Conservation (phyloP, 352 stramenopile species). For the Globisporangium acanthophoron region DNA sequence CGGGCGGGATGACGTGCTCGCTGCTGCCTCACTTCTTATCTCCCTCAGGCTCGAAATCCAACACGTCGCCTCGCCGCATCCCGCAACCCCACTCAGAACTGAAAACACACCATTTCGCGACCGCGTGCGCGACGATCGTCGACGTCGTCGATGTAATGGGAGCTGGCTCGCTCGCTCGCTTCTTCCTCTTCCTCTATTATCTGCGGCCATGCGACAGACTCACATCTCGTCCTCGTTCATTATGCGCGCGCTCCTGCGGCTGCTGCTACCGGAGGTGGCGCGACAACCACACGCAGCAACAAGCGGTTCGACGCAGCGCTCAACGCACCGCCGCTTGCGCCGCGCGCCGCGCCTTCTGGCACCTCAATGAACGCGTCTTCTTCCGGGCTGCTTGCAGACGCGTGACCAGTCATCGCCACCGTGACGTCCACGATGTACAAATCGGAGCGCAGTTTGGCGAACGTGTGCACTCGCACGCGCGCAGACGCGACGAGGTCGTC, state of each 20-base stretch:
- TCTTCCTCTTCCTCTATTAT: neutral
- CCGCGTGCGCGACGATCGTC: neutral
- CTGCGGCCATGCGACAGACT: neutral
- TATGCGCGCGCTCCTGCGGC: neutral
- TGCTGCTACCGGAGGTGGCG: neutral
- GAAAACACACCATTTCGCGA: neutral
- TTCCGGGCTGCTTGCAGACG: too few species aligned
- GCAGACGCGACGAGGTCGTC: conserved; percentile 35
- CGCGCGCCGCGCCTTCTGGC: conserved; percentile 9
- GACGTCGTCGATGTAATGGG: neutral
- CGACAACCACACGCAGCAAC: neutral
- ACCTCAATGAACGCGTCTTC: conserved; percentile 8
- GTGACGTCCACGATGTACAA: conserved; percentile 27
- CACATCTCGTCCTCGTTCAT: neutral
- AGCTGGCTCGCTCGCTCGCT: neutral
- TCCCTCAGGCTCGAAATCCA: neutral
- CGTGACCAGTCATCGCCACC: neutral
- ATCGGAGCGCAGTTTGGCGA: conserved; percentile 39
- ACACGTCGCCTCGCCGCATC: neutral
- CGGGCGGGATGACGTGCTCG: too few species aligned
- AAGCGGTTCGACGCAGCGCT: conserved; percentile 15
- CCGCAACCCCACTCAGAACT: neutral
- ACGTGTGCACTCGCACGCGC: conserved; percentile 22
- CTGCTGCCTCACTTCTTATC: too few species aligned
- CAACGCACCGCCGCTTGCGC: neutral